Conservation (phyloP, 2,329 filamentous ascomycete species). For the Fusarium bactridioides region DNA sequence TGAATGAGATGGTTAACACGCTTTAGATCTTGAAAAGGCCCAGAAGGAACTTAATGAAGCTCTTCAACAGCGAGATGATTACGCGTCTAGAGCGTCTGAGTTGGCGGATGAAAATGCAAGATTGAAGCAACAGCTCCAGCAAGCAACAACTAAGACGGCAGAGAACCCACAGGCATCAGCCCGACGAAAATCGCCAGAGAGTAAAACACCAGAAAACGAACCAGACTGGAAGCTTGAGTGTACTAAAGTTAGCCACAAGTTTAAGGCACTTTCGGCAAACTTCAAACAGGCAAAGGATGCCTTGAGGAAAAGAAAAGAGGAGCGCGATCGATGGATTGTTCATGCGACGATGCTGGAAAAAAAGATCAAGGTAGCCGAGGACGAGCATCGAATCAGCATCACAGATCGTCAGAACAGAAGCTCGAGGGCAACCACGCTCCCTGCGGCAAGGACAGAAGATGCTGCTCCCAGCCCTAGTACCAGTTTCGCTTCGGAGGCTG, state of each 20-base stretch:
- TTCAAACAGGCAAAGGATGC: conserved; percentile 52
- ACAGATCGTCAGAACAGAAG: conserved; percentile 29
- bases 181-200: not conserved
- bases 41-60: conserved; percentile 48
- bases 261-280: conserved; percentile 50
- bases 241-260: conserved; percentile 50
- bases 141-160: not conserved
- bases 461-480: conserved; percentile 21
- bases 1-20: conserved; percentile 20
- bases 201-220: conserved; percentile 8
- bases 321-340: conserved; percentile 55
- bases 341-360: conserved; percentile 54
- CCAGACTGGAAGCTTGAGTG: conserved; percentile 46
- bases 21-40: conserved; percentile 50
- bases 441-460: conserved; percentile 6
- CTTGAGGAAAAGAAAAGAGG: conserved; percentile 51
- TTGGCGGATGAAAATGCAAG: conserved; percentile 32
- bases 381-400: conserved; percentile 47
- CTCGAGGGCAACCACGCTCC: conserved; percentile 12
- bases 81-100: conserved; percentile 5
- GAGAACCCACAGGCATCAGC: not conserved
- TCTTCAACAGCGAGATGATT: conserved; percentile 29
- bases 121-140: conserved; percentile 26
- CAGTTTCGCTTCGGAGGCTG: conserved; percentile 35
- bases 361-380: conserved; percentile 54